Conservation (phyloP, 2,329 filamentous ascomycete genomes). For the Alternaria conjuncta region DNA sequence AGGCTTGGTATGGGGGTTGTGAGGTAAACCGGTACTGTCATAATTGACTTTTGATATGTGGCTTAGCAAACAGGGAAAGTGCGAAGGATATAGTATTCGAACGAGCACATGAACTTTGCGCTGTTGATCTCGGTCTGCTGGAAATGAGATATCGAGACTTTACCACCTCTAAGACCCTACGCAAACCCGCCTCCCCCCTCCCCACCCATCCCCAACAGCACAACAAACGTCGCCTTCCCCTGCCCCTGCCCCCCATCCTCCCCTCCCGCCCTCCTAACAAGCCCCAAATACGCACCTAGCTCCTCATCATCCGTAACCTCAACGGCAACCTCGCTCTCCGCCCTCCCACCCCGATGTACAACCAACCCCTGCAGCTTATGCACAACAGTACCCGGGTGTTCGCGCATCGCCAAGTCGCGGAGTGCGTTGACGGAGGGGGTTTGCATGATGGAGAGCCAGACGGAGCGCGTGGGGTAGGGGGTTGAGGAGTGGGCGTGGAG, state of each 20-base stretch:
- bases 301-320: slow-evolving; percentile 74
- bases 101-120: too few relatives aligned
- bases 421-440: slow-evolving; percentile 67
- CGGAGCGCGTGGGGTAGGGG: slow-evolving; percentile 51
- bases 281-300: slow-evolving; percentile 72
- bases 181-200: background rate
- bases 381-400: slow-evolving; percentile 66
- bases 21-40: too few relatives aligned
- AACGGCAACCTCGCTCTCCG: slow-evolving; percentile 66
- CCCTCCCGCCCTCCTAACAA: slow-evolving; percentile 51
- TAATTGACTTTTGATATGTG: too few relatives aligned
- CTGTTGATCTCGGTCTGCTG: background rate
- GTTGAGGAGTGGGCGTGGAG: slow-evolving; percentile 59
- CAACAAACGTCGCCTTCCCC: slow-evolving; percentile 61
- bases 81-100: too few relatives aligned
- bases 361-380: slow-evolving; percentile 71
- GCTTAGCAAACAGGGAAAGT: too few relatives aligned
- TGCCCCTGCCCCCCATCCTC: slow-evolving; percentile 37
- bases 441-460: slow-evolving; percentile 72
- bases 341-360: slow-evolving; percentile 46
- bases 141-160: too few relatives aligned
- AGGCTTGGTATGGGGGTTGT: too few relatives aligned
- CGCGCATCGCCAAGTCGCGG: slow-evolving; percentile 65
- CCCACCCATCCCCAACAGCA: slow-evolving; percentile 30
- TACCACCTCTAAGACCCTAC: background rate